Base-by-base conservation (phyloP, 2,329 filamentous ascomycete genomes). In the Teratosphaeriaceae sp. region DNA sequence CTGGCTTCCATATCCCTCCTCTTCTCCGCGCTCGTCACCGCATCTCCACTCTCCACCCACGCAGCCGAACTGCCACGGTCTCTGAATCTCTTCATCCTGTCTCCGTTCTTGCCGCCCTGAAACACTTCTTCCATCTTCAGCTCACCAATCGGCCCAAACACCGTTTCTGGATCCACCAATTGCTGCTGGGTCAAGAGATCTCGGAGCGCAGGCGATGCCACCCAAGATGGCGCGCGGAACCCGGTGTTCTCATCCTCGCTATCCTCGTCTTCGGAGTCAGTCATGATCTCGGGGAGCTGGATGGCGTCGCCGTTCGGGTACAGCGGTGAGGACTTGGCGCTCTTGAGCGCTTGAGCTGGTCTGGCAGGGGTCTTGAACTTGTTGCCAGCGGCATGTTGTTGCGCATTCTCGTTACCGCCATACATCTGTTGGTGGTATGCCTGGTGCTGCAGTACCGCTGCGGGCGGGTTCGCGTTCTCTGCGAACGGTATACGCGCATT, bases 51-150 rank as follows among this genome's bases (percentile, higher is more conserved):
- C 73, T 42, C 86, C 78, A 58, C 78, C 92, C 92, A 98, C 68
- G 95, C 94, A 26, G 94, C 94, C 65, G 88, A 95, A 55, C 87
- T 94, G 4, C 90, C 96, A 43, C 92, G 78, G 40, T 86, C 82
- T 15, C 94, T 80, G 74, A 96, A 97, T 60, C 88, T 86, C 71
- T 86, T 85, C 64, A 85, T 80, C 51, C 84, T 73, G 43, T 90
- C 88, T 64, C 88, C 88, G 65, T 85, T 89, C 64, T 88, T 87
- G 6, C 43, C 43, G 31, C 53, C 56, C 65, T 77, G 84, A 67
- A 98, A 98, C 23, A 96, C 88, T 61, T 97, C 89, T 58, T 98
- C 94, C 83, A 98, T 92, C 58, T 88, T 87, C 51, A 98, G 73
- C 11, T 88, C 86, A 9, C 78, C 82, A 19, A 94, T 88, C 0